Conservation (phyloP, 768 basidiomycete species). For the Tricholoma furcatifolium region DNA sequence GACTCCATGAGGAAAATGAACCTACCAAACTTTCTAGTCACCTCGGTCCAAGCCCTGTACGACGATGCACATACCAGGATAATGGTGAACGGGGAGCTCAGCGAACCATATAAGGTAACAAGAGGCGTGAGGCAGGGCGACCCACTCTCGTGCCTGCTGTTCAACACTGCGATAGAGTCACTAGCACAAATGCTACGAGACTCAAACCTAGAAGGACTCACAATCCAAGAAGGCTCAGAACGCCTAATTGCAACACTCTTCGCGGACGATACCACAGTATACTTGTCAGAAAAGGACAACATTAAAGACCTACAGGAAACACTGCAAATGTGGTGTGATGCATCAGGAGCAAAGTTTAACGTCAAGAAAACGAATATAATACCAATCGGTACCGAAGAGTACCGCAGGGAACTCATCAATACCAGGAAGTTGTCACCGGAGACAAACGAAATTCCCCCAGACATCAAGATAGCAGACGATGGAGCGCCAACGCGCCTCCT, state of each 20-base stretch:
- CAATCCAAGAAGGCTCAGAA: conserved; percentile 15
- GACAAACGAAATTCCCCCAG: conserved; percentile 24
- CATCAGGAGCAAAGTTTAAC: conserved; percentile 42
- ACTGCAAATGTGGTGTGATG: conserved; percentile 38
- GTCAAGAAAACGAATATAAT: conserved; percentile 37
- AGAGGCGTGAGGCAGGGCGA: conserved; percentile 30
- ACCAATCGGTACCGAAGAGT: conserved; percentile 27
- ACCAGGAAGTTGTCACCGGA: conserved; percentile 16
- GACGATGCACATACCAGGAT: conserved; percentile 3
- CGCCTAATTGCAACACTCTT: conserved; percentile 36
- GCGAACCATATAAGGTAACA: conserved; percentile 2
- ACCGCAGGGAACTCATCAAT: conserved; percentile 12
- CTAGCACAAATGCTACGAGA: conserved; percentile 28
- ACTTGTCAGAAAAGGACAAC: conserved; percentile 27
- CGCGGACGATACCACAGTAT: conserved; percentile 37
- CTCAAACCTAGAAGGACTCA: conserved; percentile 27
- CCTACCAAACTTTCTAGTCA: conserved; percentile 16
- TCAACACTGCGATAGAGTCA: too few species aligned
- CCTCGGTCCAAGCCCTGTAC: conserved; percentile 13
- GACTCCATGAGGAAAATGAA: not conserved
- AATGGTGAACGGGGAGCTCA: too few species aligned
- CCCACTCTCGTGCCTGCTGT: conserved; percentile 39
- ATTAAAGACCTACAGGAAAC: conserved; percentile 22
- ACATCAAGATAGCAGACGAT: too few species aligned
- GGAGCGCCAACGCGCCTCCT: conserved; percentile 26